A percentile compares a stretch with the other conserved stretches of the same genome.
Conservation (phyloP, 2,329 filamentous ascomycete genomes). For the Colletotrichum truncatum region DNA sequence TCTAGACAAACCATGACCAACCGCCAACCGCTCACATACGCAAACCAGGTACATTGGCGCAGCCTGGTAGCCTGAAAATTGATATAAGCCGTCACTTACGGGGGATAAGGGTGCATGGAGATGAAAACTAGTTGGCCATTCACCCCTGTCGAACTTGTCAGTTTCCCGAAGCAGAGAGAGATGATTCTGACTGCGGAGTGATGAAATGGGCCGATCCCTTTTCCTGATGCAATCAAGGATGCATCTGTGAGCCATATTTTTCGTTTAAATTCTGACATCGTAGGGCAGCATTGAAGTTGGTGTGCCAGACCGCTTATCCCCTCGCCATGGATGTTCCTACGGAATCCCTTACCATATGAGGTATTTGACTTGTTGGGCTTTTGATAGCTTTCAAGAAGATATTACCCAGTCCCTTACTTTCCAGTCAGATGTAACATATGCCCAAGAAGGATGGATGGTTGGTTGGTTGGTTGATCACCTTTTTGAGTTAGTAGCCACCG, state of each 20-base stretch:
- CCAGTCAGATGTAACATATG: too few species aligned
- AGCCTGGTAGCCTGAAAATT: neutral
- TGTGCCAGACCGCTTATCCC: neutral
- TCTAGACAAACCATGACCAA: neutral
- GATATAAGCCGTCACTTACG: neutral
- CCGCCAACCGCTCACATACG: slow-evolving; percentile 14
- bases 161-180: slow-evolving; percentile 2
- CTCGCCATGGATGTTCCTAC: too few species aligned
- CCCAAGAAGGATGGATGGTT: too few species aligned
- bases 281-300: neutral
- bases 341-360: too few species aligned
- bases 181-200: slow-evolving; percentile 1
- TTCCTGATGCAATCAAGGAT: neutral
- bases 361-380: too few species aligned
- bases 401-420: too few species aligned
- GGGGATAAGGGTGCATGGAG: neutral
- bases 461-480: neutral
- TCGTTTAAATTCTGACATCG: neutral
- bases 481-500: too few species aligned
- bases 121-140: neutral
- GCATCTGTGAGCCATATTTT: neutral
- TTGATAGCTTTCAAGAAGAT: too few species aligned
- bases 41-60: neutral
- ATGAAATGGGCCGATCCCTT: slow-evolving; percentile 11
- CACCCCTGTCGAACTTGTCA: slow-evolving; percentile 2